These are phyloP conservation scores for Moricandia arvensis DNA, from an alignment of 345 rosid species.

Conservation along the genomic window DNA sequence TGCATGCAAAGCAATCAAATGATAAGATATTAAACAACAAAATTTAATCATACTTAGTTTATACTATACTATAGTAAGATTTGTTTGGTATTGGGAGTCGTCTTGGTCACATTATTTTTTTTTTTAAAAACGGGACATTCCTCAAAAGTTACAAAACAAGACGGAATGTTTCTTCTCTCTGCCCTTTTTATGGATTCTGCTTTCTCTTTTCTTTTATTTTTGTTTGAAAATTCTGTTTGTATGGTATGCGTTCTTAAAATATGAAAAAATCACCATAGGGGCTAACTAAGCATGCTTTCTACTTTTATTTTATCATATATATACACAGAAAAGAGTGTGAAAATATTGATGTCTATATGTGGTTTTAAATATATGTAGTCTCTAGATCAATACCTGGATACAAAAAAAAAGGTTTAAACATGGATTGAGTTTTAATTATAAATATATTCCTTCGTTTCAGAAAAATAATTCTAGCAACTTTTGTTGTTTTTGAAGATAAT, in stretches of 20 bases:
- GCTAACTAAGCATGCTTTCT: conserved; percentile 26
- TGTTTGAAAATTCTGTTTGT: conserved; percentile 30
- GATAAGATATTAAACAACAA: conserved; percentile 22
- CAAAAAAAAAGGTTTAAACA: neutral
- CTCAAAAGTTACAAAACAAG: conserved; percentile 88
- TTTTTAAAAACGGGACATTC: conserved; percentile 30
- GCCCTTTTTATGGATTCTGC: conserved; percentile 34
- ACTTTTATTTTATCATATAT: neutral
- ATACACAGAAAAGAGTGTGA: neutral
- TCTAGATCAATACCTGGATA: neutral
- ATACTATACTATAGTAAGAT: neutral
- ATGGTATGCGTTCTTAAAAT: conserved; percentile 37
- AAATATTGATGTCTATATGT: neutral
- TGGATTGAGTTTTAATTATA: too few species aligned
- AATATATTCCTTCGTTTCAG: too few species aligned
- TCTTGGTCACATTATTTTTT: conserved; percentile 47
- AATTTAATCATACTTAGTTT: neutral
- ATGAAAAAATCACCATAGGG: conserved; percentile 25
- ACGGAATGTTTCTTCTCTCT: conserved; percentile 59
- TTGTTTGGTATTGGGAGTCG: conserved; percentile 28
- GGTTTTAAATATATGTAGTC: neutral
- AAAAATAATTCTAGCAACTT: too few species aligned
- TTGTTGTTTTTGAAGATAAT: too few species aligned
- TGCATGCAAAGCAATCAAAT: conserved; percentile 41
- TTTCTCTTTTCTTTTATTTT: conserved; percentile 11